Evolutionary conservation across 169 alveolate species (phyloP).

Genomic region (Plasmodium relictum): DNA sequence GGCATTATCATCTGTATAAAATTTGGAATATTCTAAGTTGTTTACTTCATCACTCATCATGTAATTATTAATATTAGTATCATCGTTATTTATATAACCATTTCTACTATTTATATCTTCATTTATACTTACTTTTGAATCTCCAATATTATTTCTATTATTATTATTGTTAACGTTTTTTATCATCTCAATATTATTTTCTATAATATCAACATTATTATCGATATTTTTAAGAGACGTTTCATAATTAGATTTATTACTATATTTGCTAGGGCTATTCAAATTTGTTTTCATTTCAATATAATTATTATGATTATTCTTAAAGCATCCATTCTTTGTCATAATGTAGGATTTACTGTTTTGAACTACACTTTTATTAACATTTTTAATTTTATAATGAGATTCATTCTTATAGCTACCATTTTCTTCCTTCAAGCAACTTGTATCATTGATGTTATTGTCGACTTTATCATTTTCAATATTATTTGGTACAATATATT

Average conservation of each 20-base stretch:
- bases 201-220: too few relatives aligned
- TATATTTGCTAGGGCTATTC: not conserved
- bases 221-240: too few relatives aligned
- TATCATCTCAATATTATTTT: too few relatives aligned
- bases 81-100: not conserved
- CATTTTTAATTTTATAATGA: not conserved
- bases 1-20: constrained; percentile 2
- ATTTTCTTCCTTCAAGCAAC: not conserved
- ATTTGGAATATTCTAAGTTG: not conserved
- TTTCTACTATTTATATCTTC: not conserved
- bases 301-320: not conserved
- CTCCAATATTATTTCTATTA: too few relatives aligned
- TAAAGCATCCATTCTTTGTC: constrained; percentile 7
- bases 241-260: too few relatives aligned
- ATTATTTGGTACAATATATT: not conserved
- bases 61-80: not conserved
- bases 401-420: not conserved
- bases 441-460: not conserved
- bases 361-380: constrained; percentile 15
- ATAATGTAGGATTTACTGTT: constrained; percentile 34
- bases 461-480: not conserved
- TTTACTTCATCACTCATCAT: not conserved
- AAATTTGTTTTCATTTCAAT: not conserved
- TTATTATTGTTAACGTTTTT: too few relatives aligned
- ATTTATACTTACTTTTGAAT: too few relatives aligned